phyloP scores from a whole-genome alignment of 2,329 filamentous ascomycete species.

The Ploettnerulaceae sp. region DNA sequence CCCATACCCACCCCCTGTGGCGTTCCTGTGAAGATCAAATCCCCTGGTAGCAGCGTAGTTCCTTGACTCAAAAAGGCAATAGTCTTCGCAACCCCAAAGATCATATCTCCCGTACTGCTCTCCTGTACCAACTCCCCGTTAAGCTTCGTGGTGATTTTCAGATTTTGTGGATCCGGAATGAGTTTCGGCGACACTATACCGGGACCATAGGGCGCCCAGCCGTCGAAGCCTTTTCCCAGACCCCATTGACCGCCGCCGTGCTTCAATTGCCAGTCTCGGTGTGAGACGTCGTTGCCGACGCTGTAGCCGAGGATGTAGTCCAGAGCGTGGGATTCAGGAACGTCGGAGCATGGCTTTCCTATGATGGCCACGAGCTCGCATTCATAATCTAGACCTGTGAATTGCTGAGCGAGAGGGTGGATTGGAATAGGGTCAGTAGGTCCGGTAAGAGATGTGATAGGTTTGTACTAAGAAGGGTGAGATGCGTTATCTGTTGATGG shows the following conservation, averaged over 20 bases:
- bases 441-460: constrained; percentile 58
- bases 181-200: constrained; percentile 58
- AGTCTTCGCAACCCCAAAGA: constrained; percentile 56
- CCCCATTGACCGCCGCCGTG: constrained; percentile 66
- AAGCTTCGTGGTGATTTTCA: constrained; percentile 53
- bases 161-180: constrained; percentile 51
- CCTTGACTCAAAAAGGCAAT: constrained; percentile 57
- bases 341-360: constrained; percentile 59
- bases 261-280: constrained; percentile 71
- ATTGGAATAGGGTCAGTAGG: constrained; percentile 64
- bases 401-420: constrained; percentile 58
- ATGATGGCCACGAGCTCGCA: constrained; percentile 73
- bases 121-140: constrained; percentile 56
- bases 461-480: too few species aligned
- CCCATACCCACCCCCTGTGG: constrained; percentile 70
- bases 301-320: constrained; percentile 70
- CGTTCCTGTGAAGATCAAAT: constrained; percentile 64
- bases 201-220: constrained; percentile 69
- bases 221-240: constrained; percentile 69
- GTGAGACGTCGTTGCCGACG: constrained; percentile 74
- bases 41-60: constrained; percentile 58
- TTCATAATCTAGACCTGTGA: constrained; percentile 69
- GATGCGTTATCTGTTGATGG: too few species aligned
- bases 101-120: constrained; percentile 55
- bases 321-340: constrained; percentile 61